Evolutionary conservation across 805 yeast genomes (phyloP).

Genomic region (Saccharomycopsis guyanensis): DNA sequence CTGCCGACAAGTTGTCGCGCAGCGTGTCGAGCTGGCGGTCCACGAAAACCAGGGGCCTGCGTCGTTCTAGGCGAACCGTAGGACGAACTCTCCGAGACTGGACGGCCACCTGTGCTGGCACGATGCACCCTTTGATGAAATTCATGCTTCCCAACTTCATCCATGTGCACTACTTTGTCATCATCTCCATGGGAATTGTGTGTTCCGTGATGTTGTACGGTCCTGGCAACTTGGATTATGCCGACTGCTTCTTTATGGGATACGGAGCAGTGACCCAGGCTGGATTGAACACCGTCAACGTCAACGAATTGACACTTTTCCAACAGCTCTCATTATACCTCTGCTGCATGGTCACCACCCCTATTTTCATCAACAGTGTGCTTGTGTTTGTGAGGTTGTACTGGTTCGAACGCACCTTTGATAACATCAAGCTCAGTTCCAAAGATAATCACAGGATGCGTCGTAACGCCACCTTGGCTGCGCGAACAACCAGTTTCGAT

Average conservation of each 20-base stretch:
- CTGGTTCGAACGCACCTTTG: slow-evolving; percentile 85
- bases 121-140: slow-evolving; percentile 1
- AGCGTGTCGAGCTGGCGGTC: not conserved
- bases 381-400: slow-evolving; percentile 72
- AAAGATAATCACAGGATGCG: slow-evolving; percentile 75
- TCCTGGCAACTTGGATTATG: slow-evolving; percentile 51
- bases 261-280: slow-evolving; percentile 84
- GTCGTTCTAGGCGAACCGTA: not conserved
- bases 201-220: slow-evolving; percentile 78
- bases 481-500: slow-evolving; percentile 29
- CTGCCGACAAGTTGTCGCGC: not conserved
- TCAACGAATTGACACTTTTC: slow-evolving; percentile 56
- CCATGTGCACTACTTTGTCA: slow-evolving; percentile 69
- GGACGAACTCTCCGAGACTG: not conserved
- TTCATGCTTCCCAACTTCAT: slow-evolving; percentile 34
- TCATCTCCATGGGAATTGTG: slow-evolving; percentile 48
- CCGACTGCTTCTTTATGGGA: slow-evolving; percentile 73
- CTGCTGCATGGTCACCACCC: slow-evolving; percentile 63
- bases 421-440: slow-evolving; percentile 71
- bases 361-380: slow-evolving; percentile 78
- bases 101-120: not conserved
- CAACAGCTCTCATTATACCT: slow-evolving; percentile 75
- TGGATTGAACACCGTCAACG: slow-evolving; percentile 75
- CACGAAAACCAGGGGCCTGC: not conserved
- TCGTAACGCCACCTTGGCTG: slow-evolving; percentile 65